Conservation (phyloP, 441 rosid genomes). For the Rhodomyrtus psidioides region DNA sequence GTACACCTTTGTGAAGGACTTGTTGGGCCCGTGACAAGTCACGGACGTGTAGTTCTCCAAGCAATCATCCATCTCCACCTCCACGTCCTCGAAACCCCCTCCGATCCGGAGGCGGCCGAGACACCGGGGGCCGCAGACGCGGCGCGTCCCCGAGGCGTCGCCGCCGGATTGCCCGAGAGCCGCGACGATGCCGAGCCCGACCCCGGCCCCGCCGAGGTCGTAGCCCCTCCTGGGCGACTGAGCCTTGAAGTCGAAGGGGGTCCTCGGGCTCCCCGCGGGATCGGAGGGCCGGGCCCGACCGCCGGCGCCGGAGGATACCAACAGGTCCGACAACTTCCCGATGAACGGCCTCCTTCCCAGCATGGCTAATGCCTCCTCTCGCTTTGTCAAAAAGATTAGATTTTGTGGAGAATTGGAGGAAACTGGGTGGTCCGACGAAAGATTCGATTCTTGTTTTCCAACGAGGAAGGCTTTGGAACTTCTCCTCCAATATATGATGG, state of each 20-base stretch:
- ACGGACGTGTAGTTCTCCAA: conserved; percentile 42
- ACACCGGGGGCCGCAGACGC: conserved; percentile 1
- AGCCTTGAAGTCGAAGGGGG: conserved; percentile 28
- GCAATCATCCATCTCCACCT: conserved; percentile 8
- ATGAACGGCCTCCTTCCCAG: conserved; percentile 27
- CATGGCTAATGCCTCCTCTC: neutral
- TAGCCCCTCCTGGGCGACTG: conserved; percentile 38
- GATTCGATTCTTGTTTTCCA: too few relatives aligned
- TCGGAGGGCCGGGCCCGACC: conserved; percentile 7
- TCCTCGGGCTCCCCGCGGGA: conserved; percentile 20
- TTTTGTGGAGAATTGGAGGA: too few relatives aligned
- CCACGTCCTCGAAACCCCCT: conserved; percentile 15
- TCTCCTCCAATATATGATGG: too few relatives aligned
- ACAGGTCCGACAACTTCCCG: conserved; percentile 31
- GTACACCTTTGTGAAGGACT: conserved; percentile 35
- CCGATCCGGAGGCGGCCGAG: neutral
- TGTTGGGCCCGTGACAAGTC: conserved; percentile 33
- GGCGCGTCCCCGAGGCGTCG: neutral
- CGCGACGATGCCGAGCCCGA: conserved; percentile 52
- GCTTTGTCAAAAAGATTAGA: too few relatives aligned
- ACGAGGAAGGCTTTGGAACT: too few relatives aligned
- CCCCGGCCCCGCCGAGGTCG: conserved; percentile 45
- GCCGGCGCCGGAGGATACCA: conserved; percentile 20
- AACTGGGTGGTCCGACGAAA: too few relatives aligned
- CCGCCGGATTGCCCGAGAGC: conserved; percentile 21